Base-by-base conservation (phyloP, 129 eudicot genomes). In the Centella asiatica region DNA sequence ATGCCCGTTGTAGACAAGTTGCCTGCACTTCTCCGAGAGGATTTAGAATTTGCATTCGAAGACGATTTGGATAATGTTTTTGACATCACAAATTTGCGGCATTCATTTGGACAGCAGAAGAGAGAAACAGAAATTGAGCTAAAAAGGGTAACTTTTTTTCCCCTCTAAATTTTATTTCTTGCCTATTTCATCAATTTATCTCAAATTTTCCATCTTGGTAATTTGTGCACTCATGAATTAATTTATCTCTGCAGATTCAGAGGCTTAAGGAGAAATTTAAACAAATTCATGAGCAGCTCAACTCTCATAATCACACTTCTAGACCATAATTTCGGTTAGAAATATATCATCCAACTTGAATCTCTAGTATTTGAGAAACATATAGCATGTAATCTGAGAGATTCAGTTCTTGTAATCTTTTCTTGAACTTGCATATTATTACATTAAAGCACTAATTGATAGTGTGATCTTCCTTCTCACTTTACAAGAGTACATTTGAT, bases 1-100 rank as follows among this genome's bases (percentile, higher is more conserved):
- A 92, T 92, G 98, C 98, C 98, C 1, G 83, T 92, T 66, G 98
- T 92, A 19, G 98, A 92, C 80, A 84, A 92, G 77, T 74, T 92
- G 74, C 98, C 95, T 57, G 95, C 89, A 66, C 94, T 81, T 48
- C 80, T 92, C 4, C 86, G 88, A 8, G 86, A 87, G 76, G 95
- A 87, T 74, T 75, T 84, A 57, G 97, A 86, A 71, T 87, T 88
- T 57, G 83, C 90, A 61, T 92, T 92, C 52, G 88, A 87, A 63
- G 84, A 87, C 60, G 80, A 87, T 61, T 60, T 84, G 45, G 98
- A 87, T 72, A 81, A 67, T 71, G 86, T 92, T 26, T 92, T 92
- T 47, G 94, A 92, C 73, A 81, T 92, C 48, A 75, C 94, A 73
- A 79, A 77, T 72, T 70, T 92, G 78, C 81, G 74, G 19, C 94